phyloP scores from a whole-genome alignment of 1,284 basidiomycete species.

The Sphagnurus paluster region DNA sequence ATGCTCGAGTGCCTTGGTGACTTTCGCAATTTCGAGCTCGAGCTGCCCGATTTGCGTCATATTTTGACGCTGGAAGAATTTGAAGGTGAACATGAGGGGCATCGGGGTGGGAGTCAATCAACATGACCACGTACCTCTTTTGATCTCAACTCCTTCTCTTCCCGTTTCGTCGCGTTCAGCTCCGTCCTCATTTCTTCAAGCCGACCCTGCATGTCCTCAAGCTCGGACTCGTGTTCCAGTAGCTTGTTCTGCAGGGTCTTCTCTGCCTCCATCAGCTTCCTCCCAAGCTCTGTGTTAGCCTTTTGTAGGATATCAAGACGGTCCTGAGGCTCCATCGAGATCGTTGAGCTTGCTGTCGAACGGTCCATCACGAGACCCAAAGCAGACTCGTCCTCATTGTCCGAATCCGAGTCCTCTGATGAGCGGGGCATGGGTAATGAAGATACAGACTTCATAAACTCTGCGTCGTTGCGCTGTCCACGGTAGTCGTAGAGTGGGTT shows the following conservation, averaged over 20 bases:
- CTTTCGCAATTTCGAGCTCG: slow-evolving; percentile 76
- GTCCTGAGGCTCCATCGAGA: slow-evolving; percentile 65
- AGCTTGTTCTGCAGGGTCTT: slow-evolving; percentile 63
- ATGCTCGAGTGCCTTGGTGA: slow-evolving; percentile 70
- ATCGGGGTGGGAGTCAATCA: not conserved
- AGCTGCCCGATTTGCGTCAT: slow-evolving; percentile 64
- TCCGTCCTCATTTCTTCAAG: slow-evolving; percentile 77
- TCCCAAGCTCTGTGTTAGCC: slow-evolving; percentile 69
- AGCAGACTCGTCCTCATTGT: slow-evolving; percentile 49
- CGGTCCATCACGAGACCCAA: slow-evolving; percentile 62
- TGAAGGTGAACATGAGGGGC: slow-evolving; percentile 4
- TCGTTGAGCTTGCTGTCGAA: slow-evolving; percentile 53
- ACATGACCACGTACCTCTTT: slow-evolving; percentile 63
- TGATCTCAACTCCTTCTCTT: slow-evolving; percentile 84
- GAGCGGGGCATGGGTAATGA: slow-evolving; percentile 36
- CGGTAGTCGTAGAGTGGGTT: slow-evolving; percentile 27
- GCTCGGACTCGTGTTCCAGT: slow-evolving; percentile 71
- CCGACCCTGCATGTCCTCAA: slow-evolving; percentile 71
- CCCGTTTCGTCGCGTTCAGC: slow-evolving; percentile 72
- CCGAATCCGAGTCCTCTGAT: slow-evolving; percentile 22
- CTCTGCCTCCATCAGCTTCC: slow-evolving; percentile 75
- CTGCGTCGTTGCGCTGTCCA: slow-evolving; percentile 21
- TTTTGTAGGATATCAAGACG: slow-evolving; percentile 69
- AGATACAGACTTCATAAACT: slow-evolving; percentile 28
- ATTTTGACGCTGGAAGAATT: slow-evolving; percentile 50